Evolutionary conservation across 371 early-diverging fungal genomes (phyloP).

Genomic region (Mucor lusitanicus): DNA sequence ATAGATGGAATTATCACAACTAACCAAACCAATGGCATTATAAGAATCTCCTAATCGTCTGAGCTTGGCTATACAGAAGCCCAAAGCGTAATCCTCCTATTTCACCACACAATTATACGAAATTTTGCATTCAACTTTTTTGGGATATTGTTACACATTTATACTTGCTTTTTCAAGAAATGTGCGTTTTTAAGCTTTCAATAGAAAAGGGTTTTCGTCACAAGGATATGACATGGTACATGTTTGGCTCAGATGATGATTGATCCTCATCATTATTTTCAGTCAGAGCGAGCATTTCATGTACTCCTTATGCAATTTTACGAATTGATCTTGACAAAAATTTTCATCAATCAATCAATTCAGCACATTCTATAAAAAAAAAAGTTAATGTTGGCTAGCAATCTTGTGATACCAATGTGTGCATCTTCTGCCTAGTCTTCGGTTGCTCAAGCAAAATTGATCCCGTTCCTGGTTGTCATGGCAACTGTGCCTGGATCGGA

Average conservation of each 20-base stretch:
- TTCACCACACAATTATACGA: not conserved
- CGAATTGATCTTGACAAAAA: not conserved
- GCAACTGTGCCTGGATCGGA: not conserved
- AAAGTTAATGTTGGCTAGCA: not conserved
- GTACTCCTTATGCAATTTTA: not conserved
- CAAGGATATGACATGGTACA: not conserved
- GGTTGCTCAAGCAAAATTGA: not conserved
- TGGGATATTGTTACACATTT: not conserved
- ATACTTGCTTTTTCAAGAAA: conserved; percentile 1
- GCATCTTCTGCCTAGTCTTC: not conserved
- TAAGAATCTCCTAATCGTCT: not conserved
- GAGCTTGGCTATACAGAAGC: not conserved
- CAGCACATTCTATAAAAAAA: not conserved
- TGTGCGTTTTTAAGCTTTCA: not conserved
- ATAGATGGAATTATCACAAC: not conserved
- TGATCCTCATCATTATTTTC: not conserved
- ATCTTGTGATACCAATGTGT: not conserved
- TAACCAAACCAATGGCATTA: not conserved
- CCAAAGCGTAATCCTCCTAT: not conserved
- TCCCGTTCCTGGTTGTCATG: not conserved
- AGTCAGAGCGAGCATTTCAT: not conserved
- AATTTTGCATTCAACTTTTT: not conserved
- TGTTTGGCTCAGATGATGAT: not conserved
- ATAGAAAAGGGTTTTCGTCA: not conserved
- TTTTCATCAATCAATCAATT: not conserved